A percentile compares a stretch with the other conserved stretches of the same genome.
Evolutionary conservation across 331 rosid species (phyloP).

Genomic region (Stylosanthes scabra): DNA sequence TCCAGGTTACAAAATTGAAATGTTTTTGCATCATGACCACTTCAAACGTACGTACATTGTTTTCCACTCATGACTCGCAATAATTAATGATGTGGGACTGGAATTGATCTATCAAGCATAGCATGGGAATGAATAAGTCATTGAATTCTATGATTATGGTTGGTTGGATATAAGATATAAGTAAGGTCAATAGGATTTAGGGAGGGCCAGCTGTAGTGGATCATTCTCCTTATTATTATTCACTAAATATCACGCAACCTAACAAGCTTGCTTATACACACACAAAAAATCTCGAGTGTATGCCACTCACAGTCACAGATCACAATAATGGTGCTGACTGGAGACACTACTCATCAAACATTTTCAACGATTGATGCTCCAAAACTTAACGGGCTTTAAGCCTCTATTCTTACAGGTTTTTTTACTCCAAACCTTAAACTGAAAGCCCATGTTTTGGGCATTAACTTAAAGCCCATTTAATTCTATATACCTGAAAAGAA

Average conservation of each 20-base stretch:
- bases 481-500: no score
- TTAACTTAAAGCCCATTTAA: no score
- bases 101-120: constrained; percentile 5
- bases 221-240: no score
- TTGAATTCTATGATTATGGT: constrained; percentile 44
- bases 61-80: neutral
- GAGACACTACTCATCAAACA: neutral
- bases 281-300: no score
- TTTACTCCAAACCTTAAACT: neutral
- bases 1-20: neutral
- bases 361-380: neutral
- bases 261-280: no score
- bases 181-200: constrained; percentile 46
- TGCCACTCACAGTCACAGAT: no score
- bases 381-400: no score
- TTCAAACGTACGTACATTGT: neutral
- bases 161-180: constrained; percentile 43
- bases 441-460: neutral
- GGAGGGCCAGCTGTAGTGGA: constrained; percentile 60
- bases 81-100: constrained; percentile 27
- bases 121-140: constrained; percentile 39
- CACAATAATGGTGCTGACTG: no score
- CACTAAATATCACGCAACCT: no score
- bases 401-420: neutral
- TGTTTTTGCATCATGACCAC: neutral